Evolutionary conservation across 2,329 filamentous ascomycete species (phyloP), one percentile per base, ranked within the genome.

Genomic region (Aspergillus amoenus): DNA sequence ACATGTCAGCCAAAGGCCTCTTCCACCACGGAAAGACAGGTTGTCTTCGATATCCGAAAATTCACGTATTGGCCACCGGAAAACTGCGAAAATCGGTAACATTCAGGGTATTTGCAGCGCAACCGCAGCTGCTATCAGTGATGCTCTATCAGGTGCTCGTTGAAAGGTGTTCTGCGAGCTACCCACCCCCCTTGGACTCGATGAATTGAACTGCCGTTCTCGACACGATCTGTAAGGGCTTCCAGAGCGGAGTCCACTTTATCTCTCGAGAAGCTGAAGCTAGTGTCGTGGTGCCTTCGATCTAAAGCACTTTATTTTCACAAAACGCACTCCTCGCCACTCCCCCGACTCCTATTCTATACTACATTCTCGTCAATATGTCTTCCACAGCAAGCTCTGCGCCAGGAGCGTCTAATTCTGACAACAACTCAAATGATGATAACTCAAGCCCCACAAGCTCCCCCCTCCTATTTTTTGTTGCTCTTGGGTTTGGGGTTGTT

Each of bases 401-500:
- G 32, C 56, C 70, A 15, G 64, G 44, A 52, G 56, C 70, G 30
- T 71, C 69, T 42, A 67, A 62, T 42, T 61, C 71, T 22, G 63
- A 61, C 61, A 58, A 63, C 52, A 65, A 59, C 62, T 60, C 52
- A 12, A 72, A 72, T 22, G 68, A 69, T 54, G 69, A 70, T 46
- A 73, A 71, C 61, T 68, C 68, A 11, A 80, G 80, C 42, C 83
- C 83, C 37, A 88, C 86, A 44, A 90, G 83, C 71, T 92, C 89
- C 39, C 90, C 90, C 40, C 75, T 94, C 56, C 80, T 94, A 5
- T 97, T 97, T 79, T 97, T 97, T 73, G 92, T 97, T 56, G 93
- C 94, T 15, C 81, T 99, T 30, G 94, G 94, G 4, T 97, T 99
- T 69, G 94, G 94, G 67, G 94, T 99, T 18, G 94, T 99, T 44